phyloP scores from a whole-genome alignment of 176 grass and related monocot species.

The Cenchrus americanus region DNA sequence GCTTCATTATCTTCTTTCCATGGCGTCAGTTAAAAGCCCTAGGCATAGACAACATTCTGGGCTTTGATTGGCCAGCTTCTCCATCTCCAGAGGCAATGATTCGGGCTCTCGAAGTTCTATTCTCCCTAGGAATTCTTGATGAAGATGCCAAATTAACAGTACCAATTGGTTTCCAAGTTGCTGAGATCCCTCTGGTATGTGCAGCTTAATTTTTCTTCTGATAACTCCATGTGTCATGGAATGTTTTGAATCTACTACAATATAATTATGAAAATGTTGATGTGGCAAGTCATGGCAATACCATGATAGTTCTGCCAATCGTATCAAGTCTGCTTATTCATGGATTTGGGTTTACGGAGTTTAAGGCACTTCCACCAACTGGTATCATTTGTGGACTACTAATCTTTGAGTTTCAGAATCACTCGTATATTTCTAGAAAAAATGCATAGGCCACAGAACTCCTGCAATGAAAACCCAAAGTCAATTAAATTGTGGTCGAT shows the following conservation, averaged over 20 bases:
- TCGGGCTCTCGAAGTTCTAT: constrained; percentile 88
- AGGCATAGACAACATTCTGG: constrained; percentile 97
- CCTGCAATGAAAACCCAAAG: not conserved
- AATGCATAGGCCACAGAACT: not conserved
- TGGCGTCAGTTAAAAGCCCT: constrained; percentile 82
- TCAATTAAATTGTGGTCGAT: not conserved
- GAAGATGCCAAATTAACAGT: constrained; percentile 95
- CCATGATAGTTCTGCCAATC: not conserved
- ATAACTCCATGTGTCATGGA: not conserved
- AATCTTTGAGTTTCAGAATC: not conserved
- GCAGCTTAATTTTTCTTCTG: not conserved
- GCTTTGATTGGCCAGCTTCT: constrained; percentile 98
- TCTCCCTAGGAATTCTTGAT: constrained; percentile 87
- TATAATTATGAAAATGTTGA: constrained; percentile 11
- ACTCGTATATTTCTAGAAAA: not conserved
- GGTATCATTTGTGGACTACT: not conserved
- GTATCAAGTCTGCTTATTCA: not conserved
- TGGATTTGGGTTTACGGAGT: not conserved
- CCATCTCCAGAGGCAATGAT: constrained; percentile 92
- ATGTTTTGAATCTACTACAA: constrained; percentile 1
- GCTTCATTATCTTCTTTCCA: constrained; percentile 24
- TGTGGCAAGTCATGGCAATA: constrained; percentile 7
- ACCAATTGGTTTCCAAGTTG: constrained; percentile 86
- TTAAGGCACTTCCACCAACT: not conserved
- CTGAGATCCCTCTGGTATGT: constrained; percentile 92